Conservation (phyloP, 2,329 filamentous ascomycete species). For the Didymella segeticola region DNA sequence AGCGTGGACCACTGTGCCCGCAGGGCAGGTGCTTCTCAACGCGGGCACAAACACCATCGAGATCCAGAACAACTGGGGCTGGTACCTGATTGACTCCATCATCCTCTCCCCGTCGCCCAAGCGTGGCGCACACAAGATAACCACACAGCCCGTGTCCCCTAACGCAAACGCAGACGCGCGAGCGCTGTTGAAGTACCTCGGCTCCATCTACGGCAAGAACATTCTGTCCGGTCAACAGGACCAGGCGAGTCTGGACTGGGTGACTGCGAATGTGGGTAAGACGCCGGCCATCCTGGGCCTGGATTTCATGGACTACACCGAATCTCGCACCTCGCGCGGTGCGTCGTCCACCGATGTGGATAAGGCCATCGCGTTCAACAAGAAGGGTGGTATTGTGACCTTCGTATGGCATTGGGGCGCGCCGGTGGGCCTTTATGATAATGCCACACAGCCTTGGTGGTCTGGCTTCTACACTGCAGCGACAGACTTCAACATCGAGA, state of each 20-base stretch:
- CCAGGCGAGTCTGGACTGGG: conserved; percentile 52
- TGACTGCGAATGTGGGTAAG: conserved; percentile 55
- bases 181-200: conserved; percentile 53
- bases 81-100: conserved; percentile 57
- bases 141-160: conserved; percentile 48
- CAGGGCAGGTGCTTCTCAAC: conserved; percentile 55
- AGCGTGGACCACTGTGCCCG: conserved; percentile 50
- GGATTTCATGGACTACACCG: conserved; percentile 60
- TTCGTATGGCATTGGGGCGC: conserved; percentile 61
- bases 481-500: conserved; percentile 56
- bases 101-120: conserved; percentile 46
- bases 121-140: conserved; percentile 52
- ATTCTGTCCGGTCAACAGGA: conserved; percentile 60
- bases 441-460: conserved; percentile 55
- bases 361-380: conserved; percentile 55
- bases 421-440: conserved; percentile 57
- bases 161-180: conserved; percentile 49
- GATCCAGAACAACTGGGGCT: conserved; percentile 59
- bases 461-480: conserved; percentile 59
- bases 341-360: conserved; percentile 53
- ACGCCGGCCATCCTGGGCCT: conserved; percentile 56
- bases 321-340: conserved; percentile 54
- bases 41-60: conserved; percentile 55
- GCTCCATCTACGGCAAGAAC: conserved; percentile 55
- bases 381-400: conserved; percentile 56